Evolutionary conservation across 2,329 filamentous ascomycete genomes (phyloP).

Genomic region (Magnaporthales sp.): DNA sequence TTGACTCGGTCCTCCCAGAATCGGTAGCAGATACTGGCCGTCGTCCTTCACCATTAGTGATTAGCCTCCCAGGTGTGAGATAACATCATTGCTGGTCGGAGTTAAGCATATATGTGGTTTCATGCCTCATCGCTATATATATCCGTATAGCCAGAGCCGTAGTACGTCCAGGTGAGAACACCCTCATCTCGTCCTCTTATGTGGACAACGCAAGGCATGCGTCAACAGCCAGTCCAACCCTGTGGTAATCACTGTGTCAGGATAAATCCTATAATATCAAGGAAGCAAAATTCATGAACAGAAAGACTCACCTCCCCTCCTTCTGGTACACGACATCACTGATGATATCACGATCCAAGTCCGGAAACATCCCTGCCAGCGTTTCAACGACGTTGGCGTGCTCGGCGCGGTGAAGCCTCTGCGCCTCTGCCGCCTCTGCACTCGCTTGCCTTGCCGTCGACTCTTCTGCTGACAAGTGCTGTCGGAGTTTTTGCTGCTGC

Average conservation of each 20-base stretch:
- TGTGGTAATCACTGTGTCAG: slow-evolving; percentile 22
- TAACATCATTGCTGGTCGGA: neutral
- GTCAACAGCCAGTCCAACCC: slow-evolving; percentile 78
- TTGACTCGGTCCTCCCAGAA: neutral
- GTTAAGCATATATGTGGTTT: neutral
- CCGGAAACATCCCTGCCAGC: slow-evolving; percentile 91
- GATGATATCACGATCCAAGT: slow-evolving; percentile 87
- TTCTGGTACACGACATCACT: slow-evolving; percentile 95
- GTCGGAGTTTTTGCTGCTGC: slow-evolving; percentile 19
- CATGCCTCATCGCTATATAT: neutral
- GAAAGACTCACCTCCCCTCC: slow-evolving; percentile 71
- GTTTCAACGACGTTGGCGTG: slow-evolving; percentile 91
- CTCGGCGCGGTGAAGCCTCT: slow-evolving; percentile 73
- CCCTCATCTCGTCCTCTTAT: neutral
- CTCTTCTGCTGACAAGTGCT: slow-evolving; percentile 63
- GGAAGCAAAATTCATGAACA: neutral
- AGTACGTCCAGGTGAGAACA: neutral
- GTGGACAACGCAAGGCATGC: slow-evolving; percentile 66
- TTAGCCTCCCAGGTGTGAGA: neutral
- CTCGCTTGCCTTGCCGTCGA: slow-evolving; percentile 85
- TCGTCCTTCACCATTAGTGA: neutral
- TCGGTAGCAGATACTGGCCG: neutral
- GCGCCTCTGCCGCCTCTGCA: slow-evolving; percentile 80
- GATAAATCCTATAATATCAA: slow-evolving; percentile 6
- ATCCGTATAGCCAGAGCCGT: neutral